Evolutionary conservation across 2,329 filamentous ascomycete genomes (phyloP).

Genomic region (Fusarium nygamai): DNA sequence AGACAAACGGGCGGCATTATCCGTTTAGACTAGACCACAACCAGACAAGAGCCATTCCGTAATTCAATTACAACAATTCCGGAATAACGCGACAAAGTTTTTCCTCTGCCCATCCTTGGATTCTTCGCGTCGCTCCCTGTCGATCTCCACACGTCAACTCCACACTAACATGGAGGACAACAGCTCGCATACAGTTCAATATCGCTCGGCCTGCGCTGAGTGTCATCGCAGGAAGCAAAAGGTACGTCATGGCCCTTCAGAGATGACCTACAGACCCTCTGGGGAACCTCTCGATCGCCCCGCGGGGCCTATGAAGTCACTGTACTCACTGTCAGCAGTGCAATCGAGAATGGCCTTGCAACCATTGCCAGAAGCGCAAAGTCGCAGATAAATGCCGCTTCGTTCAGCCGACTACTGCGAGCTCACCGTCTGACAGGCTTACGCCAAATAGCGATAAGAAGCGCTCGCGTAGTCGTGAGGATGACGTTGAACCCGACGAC

Average conservation of each 20-base stretch:
- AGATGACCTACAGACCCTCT: background rate
- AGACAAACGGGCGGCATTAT: slow-evolving; percentile 7
- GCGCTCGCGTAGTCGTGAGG: slow-evolving; percentile 35
- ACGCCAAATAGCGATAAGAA: slow-evolving; percentile 32
- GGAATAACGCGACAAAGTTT: slow-evolving; percentile 34
- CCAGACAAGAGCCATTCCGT: background rate
- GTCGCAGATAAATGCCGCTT: slow-evolving; percentile 50
- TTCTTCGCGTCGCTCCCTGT: slow-evolving; percentile 32
- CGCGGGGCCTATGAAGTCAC: slow-evolving; percentile 44
- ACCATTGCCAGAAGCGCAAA: slow-evolving; percentile 52
- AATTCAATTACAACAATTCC: background rate
- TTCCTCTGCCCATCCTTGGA: slow-evolving; percentile 23
- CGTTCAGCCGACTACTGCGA: slow-evolving; percentile 34
- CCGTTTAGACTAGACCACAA: slow-evolving; percentile 3
- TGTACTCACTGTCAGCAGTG: slow-evolving; percentile 48
- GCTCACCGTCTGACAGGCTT: slow-evolving; percentile 28
- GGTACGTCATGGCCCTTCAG: slow-evolving; percentile 33
- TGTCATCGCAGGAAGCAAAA: slow-evolving; percentile 54
- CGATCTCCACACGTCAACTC: slow-evolving; percentile 39
- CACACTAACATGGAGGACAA: slow-evolving; percentile 48
- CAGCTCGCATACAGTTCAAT: slow-evolving; percentile 53
- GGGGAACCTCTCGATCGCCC: background rate
- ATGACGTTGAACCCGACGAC: slow-evolving; percentile 26
- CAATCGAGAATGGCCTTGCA: slow-evolving; percentile 52
- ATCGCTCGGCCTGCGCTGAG: slow-evolving; percentile 54